Evolutionary conservation across 306 rosid genomes (phyloP), one percentile per base, ranked within the genome.

Genomic region (Alnus rubra): DNA sequence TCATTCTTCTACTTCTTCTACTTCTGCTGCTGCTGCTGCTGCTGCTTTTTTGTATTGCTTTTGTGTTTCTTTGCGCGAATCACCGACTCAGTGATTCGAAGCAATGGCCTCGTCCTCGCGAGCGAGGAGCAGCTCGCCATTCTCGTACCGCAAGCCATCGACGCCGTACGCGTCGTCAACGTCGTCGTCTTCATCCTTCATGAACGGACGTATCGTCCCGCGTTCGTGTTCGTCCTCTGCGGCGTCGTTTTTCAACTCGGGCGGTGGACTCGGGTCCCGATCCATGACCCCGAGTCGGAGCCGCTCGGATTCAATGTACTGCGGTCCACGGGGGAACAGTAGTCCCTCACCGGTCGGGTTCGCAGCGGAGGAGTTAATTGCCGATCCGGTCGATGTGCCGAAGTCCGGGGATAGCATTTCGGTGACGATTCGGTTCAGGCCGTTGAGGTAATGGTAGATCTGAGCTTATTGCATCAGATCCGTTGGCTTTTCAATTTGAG

Each of bases 371-470:
- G 99, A 96, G 51, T 85, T 90, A 72, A 74, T 90, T 50, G 86
- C 85, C 2, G 97, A 93, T 71, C 79, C 88, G 19, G 33, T 87
- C 39, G 98, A 92, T 55, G 70, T 88, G 28, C 81, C 90, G 39
- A 89, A 88, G 91, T 75, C 91, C 0, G 93, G 91, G 44, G 99
- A 96, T 78, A 96, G 99, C 85, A 96, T 96, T 78, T 93, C 97
- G 37, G 99, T 96, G 75, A 96, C 99, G 86, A 92, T 96, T 91
- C 94, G 99, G 86, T 96, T 96, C 78, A 86, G 99, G 73, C 98
- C 99, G 9, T 74, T 96, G 88, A 96, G 99, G 98, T 96, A 92
- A 84, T 77, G 82, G 62, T 87, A 86, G 98, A 93, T 96, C 98
- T 90, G 89, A 56, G 78, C 11, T 49, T 53, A 44, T 56, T 79